A percentile compares a stretch with the other conserved stretches of the same genome.
phyloP scores from a whole-genome alignment of 148 eudicot genomes.

The Heliosperma pusillum region DNA sequence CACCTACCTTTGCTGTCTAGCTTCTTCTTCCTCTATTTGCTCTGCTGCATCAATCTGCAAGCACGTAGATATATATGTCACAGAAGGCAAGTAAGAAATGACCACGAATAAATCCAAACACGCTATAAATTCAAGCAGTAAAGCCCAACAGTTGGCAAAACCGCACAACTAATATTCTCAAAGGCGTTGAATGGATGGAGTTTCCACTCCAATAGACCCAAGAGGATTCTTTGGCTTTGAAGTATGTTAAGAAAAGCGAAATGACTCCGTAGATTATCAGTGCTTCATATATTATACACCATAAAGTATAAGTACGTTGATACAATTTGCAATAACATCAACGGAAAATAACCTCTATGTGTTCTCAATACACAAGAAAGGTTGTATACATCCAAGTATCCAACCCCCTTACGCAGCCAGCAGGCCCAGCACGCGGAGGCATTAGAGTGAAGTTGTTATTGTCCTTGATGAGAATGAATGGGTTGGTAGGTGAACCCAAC shows the following conservation, averaged over 20 bases:
- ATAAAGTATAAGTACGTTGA: neutral
- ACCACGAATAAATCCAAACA: neutral
- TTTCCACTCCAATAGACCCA: neutral
- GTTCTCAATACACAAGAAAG: neutral
- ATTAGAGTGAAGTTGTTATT: neutral
- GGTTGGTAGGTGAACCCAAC: conserved; percentile 11
- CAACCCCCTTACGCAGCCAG: neutral
- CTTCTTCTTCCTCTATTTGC: conserved; percentile 79
- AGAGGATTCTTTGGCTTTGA: neutral
- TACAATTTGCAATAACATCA: neutral
- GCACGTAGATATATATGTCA: neutral
- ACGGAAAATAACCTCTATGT: neutral
- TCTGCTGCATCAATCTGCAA: conserved; percentile 93
- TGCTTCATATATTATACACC: neutral
- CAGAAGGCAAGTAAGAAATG: neutral
- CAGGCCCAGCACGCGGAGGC: neutral
- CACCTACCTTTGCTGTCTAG: conserved; percentile 72
- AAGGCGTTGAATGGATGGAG: neutral
- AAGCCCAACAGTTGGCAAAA: neutral
- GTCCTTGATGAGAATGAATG: neutral
- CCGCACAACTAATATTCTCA: neutral
- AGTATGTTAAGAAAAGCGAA: neutral
- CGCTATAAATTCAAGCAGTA: neutral
- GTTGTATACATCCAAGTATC: neutral
- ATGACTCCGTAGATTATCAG: neutral